Base-by-base conservation (phyloP, 2,329 filamentous ascomycete genomes). In the Colletotrichum sojae region DNA sequence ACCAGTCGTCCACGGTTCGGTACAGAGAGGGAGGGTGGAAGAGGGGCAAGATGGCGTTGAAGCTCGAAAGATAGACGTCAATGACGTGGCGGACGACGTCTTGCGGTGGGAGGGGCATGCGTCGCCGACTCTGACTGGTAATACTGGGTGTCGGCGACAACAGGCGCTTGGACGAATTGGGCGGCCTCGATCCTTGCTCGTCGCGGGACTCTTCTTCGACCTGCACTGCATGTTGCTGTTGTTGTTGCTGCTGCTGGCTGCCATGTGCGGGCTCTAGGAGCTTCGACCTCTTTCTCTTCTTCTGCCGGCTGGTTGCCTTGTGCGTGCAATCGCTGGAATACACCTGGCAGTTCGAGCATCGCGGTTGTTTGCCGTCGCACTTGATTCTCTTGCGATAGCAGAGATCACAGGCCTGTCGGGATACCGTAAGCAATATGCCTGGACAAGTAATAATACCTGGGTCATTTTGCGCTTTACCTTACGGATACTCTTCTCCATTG, bases 341-440 rank as follows among this genome's bases (percentile, higher is more conserved):
- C 2, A 54, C 18, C 12, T 18, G n/a, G 43, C 64, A 68, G 13
- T 63, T 48, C 18, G 57, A 63, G 58, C 64, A 68, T n/a, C 52
- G 57, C n/a, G 64, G 64, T n/a, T 16, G 10, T 6, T 40, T 18
- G 46, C 25, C 52, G 20, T 68, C 57, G 45, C 64, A 68, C 36
- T 68, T 68, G 49, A 68, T 52, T 45, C 56, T 68, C 18, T 54
- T 59, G 36, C 43, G 52, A 48, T 68, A 68, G 31, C 64, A 69
- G 51, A 69, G 53, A 54, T 52, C 49, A 13, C 49, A 52, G 49
- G 49, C 49, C 49, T 52, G 12, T 27, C 49, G 6, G 18, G 48
- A 51, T 22, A 51, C 18, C 16, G 48, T 51, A 51, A 51, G 48
- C 48, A 51, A 20, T 5, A 22, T n/a, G 46, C 5, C 20, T 18